Base-by-base conservation (phyloP, 148 eudicot species). In the Diospyros kaki region DNA sequence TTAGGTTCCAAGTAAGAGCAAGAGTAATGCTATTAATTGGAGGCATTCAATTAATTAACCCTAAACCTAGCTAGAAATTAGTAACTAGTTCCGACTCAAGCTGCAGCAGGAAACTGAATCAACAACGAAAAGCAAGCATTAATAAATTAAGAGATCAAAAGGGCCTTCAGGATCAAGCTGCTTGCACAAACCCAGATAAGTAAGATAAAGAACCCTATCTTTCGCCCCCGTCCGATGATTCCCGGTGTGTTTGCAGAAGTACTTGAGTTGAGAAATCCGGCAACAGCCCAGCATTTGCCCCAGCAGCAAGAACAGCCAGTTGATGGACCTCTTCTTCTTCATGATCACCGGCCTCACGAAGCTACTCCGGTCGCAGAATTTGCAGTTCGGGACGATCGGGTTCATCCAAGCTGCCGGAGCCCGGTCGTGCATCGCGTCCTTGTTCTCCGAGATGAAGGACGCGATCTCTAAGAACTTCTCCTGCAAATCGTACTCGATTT, bases 251-350 rank as follows among this genome's bases (percentile, higher is more conserved):
- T 74, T 76, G 60, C 84, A 81, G 14, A 83, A 86, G 54, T 81
- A 80, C 79, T 79, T 86, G 38, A 86, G 66, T 13, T 86, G 78
- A 0, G 59, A 68, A 3, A 76, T 61, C 11, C 75, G 73, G 42
- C 88, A 86, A 71, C 77, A 83, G 11, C 88, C 88, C 14, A 86
- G 13, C 60, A 81, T 63, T 17, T 86, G 83, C 0, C 86, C 77
- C 0, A 81, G n/a, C 56, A 83, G 51, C 83, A 86, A 76, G 66
- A 81, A 86, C 81, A 86, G 18, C 88, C 88, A 86, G 63, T 83
- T 86, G 3, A 76, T 83, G 2, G 50, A 13, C 51, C 53, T 81
- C 41, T 83, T 81, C 43, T 83, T 51, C 0, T 83, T 51, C 0
- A 77, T 38, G 6, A 78, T 44, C 12, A 78, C 28, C 17, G 86